phyloP scores from a whole-genome alignment of 2,329 filamentous ascomycete species.

The Neurospora crassa region DNA sequence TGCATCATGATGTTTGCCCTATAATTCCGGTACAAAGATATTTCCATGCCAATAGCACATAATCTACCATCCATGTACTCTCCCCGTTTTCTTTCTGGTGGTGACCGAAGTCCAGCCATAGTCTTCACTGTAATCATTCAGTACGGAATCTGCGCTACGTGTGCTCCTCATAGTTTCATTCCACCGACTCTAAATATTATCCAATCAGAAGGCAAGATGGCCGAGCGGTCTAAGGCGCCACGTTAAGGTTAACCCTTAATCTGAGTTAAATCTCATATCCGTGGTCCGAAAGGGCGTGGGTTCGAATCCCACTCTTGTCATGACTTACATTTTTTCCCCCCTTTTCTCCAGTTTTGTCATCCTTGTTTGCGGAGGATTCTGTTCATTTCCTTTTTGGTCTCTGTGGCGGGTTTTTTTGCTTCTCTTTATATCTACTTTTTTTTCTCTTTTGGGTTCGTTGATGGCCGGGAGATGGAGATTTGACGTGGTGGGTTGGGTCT shows the following conservation, averaged over 20 bases:
- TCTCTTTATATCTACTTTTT: no score
- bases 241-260: not conserved
- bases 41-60: not conserved
- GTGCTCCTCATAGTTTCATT: no score
- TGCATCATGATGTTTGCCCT: not conserved
- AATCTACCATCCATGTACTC: not conserved
- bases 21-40: not conserved
- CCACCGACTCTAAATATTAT: not conserved
- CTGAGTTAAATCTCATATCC: not conserved
- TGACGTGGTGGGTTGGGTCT: no score
- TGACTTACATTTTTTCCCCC: not conserved
- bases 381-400: not conserved
- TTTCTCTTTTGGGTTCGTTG: no score
- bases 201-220: not conserved
- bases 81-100: not conserved
- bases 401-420: not conserved
- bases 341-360: not conserved
- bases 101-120: not conserved
- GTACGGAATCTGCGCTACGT: no score
- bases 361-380: not conserved
- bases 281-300: not conserved
- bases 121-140: no score
- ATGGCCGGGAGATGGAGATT: no score
- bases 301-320: slow-evolving; percentile 1
- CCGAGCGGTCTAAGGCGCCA: not conserved